Percentiles rank a stretch among this genome's conserved stretches.
phyloP scores from a whole-genome alignment of 2,329 filamentous ascomycete species.

The Colletotrichum filicis region DNA sequence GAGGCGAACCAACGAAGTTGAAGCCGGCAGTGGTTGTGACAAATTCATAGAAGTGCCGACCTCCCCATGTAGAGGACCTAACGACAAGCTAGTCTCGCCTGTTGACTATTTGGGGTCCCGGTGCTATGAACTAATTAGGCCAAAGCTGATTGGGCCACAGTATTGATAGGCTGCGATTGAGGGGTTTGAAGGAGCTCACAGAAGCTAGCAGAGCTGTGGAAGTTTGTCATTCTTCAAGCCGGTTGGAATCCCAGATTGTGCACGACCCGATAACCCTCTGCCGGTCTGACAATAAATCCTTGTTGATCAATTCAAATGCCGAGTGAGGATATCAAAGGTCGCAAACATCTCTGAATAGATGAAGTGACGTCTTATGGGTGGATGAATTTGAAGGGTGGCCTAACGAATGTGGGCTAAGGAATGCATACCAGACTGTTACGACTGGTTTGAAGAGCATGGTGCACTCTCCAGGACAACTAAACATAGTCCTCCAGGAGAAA shows the following conservation, averaged over 20 bases:
- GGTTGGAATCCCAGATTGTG: neutral
- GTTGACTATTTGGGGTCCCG: neutral
- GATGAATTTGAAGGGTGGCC: neutral
- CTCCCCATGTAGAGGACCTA: neutral
- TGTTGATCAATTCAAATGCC: neutral
- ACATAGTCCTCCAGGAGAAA: neutral
- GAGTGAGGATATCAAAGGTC: neutral
- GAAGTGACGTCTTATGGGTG: neutral
- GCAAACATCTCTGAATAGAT: neutral
- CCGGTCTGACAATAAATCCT: neutral
- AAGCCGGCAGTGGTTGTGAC: neutral
- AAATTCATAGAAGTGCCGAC: neutral
- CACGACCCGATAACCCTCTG: neutral
- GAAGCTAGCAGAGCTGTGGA: neutral
- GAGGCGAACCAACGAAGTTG: neutral
- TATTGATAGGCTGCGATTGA: neutral
- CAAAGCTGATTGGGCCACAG: neutral
- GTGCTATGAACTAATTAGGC: neutral
- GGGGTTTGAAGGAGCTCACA: neutral
- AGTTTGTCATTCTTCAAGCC: neutral
- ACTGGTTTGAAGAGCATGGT: neutral
- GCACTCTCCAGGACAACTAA: neutral
- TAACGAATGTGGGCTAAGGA: neutral
- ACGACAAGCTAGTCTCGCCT: neutral
- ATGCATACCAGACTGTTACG: neutral